These are phyloP conservation scores for Abortiporus biennis DNA, from an alignment of 1,284 basidiomycete species.

Conservation along the genomic window DNA sequence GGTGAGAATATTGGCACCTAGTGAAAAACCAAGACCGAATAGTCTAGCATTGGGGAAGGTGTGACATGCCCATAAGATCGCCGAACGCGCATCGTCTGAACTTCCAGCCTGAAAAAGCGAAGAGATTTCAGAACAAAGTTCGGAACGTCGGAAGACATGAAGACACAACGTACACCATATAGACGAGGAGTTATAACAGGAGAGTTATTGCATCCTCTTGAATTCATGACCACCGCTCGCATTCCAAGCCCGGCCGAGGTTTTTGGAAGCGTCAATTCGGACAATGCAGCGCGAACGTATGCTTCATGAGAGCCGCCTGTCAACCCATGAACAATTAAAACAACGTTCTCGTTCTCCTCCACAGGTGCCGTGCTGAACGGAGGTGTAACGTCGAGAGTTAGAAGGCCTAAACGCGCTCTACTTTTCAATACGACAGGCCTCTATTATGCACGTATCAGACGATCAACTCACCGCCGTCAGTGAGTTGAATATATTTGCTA, in stretches of 20 bases:
- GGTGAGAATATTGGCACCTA: constrained; percentile 22
- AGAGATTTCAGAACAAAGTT: not conserved
- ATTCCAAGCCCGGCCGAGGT: constrained; percentile 15
- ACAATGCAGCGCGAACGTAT: constrained; percentile 21
- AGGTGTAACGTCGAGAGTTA: constrained; percentile 22
- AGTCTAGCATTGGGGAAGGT: constrained; percentile 19
- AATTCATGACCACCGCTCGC: constrained; percentile 22
- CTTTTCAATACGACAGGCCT: constrained; percentile 1
- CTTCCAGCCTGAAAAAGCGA: constrained; percentile 19
- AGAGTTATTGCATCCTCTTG: constrained; percentile 21
- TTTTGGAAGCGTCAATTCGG: constrained; percentile 9
- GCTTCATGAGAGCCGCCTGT: constrained; percentile 25
- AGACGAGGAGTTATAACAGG: constrained; percentile 22
- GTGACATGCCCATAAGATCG: constrained; percentile 21
- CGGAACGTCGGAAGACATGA: not conserved
- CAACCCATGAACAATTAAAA: constrained; percentile 23
- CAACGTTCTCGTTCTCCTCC: constrained; percentile 13
- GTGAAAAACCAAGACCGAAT: constrained; percentile 22
- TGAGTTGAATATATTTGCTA: constrained; percentile 17
- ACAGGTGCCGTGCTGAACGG: constrained; percentile 13
- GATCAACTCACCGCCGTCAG: constrained; percentile 18
- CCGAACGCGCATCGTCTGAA: constrained; percentile 21
- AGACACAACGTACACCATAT: constrained; percentile 19
- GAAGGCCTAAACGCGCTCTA: constrained; percentile 13
- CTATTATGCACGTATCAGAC: not conserved